Evolutionary conservation across 306 rosid species (phyloP).

Genomic region (Cicer cuneatum): DNA sequence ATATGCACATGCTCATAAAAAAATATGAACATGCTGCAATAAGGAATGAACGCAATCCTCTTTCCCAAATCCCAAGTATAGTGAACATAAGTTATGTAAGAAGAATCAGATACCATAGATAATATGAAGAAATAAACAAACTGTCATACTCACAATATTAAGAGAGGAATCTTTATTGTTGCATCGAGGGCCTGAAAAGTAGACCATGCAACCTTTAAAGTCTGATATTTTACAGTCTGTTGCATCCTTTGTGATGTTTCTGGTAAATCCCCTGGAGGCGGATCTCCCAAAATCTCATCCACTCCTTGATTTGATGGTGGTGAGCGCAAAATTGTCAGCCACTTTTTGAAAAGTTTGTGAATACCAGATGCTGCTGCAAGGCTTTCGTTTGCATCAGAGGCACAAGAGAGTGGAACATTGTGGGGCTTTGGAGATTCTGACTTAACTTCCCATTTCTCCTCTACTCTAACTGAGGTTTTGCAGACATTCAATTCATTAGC

Average conservation of each 20-base stretch:
- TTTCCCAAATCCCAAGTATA: constrained; percentile 22
- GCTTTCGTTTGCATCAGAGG: constrained; percentile 63
- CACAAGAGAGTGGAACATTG: constrained; percentile 62
- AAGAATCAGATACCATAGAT: background rate
- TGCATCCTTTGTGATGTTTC: constrained; percentile 50
- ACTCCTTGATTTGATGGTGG: constrained; percentile 61
- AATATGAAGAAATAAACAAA: constrained; percentile 28
- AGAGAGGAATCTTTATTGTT: constrained; percentile 71
- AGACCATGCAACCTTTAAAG: constrained; percentile 60
- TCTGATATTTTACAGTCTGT: constrained; percentile 50
- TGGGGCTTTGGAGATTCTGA: constrained; percentile 62
- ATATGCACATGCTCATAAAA: constrained; percentile 6
- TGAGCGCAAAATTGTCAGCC: constrained; percentile 70
- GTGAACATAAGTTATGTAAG: background rate
- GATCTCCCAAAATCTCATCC: constrained; percentile 60
- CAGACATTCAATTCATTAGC: constrained; percentile 64
- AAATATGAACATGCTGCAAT: constrained; percentile 8
- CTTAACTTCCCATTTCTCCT: constrained; percentile 59
- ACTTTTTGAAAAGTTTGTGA: constrained; percentile 68
- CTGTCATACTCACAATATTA: constrained; percentile 74
- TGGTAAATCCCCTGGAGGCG: constrained; percentile 50
- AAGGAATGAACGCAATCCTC: constrained; percentile 31
- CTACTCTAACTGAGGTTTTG: constrained; percentile 68
- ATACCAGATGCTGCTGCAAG: constrained; percentile 65
- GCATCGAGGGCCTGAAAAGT: constrained; percentile 65